A percentile compares a stretch with the other conserved stretches of the same genome.
These are phyloP conservation scores for Chondrus crispus DNA, from an alignment of 23 red algal genomes.

Conservation along the genomic window DNA sequence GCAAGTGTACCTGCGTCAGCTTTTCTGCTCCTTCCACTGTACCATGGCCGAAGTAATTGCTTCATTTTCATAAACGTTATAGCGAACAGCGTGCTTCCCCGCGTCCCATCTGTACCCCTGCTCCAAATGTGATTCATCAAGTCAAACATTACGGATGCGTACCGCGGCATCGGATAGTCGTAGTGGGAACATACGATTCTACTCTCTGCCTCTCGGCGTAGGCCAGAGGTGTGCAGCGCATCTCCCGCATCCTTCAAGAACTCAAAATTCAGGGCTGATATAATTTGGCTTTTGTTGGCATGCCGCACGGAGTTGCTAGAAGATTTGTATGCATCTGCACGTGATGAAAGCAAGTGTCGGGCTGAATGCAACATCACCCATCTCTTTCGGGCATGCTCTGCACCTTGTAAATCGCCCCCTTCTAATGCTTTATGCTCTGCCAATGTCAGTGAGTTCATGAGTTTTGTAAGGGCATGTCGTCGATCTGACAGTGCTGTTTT, in stretches of 20 bases:
- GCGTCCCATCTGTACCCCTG: not conserved
- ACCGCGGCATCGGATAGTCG: not conserved
- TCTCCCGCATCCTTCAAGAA: not conserved
- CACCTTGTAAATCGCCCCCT: not conserved
- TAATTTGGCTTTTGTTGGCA: not conserved
- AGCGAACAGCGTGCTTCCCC: not conserved
- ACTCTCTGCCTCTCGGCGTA: not conserved
- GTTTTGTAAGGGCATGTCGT: not conserved
- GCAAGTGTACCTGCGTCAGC: not conserved
- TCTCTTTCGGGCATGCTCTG: not conserved
- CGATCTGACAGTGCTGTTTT: not conserved
- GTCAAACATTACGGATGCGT: constrained; percentile 4
- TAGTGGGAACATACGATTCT: not conserved
- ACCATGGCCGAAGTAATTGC: not conserved
- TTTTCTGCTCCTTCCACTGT: not conserved
- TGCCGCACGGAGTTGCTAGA: not conserved
- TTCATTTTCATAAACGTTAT: constrained; percentile 10
- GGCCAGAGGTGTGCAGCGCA: not conserved
- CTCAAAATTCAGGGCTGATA: not conserved
- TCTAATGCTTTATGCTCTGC: not conserved
- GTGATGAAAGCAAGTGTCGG: not conserved
- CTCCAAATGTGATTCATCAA: not conserved
- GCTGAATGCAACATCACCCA: not conserved
- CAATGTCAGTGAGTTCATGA: not conserved
- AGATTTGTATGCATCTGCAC: not conserved